Evolutionary conservation across 805 yeast species (phyloP).

Genomic region (Peterozyma toletana): DNA sequence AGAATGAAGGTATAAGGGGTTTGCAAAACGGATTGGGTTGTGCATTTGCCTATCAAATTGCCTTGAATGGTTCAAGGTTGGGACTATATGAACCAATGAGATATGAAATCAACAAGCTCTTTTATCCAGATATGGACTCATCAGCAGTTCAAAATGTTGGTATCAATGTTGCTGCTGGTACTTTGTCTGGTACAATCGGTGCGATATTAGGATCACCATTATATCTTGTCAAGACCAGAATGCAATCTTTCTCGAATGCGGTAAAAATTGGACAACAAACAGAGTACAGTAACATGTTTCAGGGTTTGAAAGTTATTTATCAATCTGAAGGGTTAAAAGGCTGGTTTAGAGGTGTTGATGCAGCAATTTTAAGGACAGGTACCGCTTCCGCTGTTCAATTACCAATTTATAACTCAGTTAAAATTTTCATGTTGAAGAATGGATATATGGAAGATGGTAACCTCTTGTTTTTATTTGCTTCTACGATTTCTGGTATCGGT

Average conservation of each 20-base stretch:
- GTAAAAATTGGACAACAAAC: slow-evolving; percentile 88
- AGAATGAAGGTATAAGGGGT: slow-evolving; percentile 81
- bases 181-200: slow-evolving; percentile 80
- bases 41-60: slow-evolving; percentile 87
- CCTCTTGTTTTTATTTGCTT: slow-evolving; percentile 58
- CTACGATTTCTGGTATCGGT: slow-evolving; percentile 80
- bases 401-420: slow-evolving; percentile 80
- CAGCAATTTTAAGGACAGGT: slow-evolving; percentile 91
- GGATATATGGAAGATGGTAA: slow-evolving; percentile 56
- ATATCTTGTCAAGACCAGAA: slow-evolving; percentile 87
- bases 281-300: slow-evolving; percentile 60
- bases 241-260: slow-evolving; percentile 79
- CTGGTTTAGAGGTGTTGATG: slow-evolving; percentile 84
- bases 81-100: slow-evolving; percentile 92
- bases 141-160: slow-evolving; percentile 39
- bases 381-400: slow-evolving; percentile 93
- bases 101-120: slow-evolving; percentile 41
- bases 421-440: slow-evolving; percentile 48
- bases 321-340: slow-evolving; percentile 70
- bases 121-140: slow-evolving; percentile 45
- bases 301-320: slow-evolving; percentile 62
- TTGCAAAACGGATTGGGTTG: slow-evolving; percentile 84
- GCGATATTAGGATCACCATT: slow-evolving; percentile 88
- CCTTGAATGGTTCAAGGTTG: slow-evolving; percentile 88
- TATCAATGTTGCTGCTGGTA: slow-evolving; percentile 76